phyloP scores from a whole-genome alignment of 2,329 filamentous ascomycete species.

The Fusarium temperatum region DNA sequence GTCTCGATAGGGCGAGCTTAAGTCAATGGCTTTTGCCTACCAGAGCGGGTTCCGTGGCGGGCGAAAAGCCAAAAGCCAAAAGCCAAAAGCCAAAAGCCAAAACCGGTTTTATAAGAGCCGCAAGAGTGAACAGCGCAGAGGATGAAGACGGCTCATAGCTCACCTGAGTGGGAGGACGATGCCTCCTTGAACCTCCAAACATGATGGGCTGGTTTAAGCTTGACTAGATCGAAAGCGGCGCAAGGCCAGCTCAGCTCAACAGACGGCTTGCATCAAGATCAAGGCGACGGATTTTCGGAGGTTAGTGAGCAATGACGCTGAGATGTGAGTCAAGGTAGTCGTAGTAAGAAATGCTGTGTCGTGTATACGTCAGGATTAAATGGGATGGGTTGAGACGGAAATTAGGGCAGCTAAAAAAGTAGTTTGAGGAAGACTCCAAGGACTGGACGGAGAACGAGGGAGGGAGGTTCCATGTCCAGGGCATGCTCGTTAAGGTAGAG shows the following conservation, averaged over 20 bases:
- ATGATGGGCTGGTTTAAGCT: conserved; percentile 44
- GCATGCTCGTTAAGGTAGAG: conserved; percentile 9
- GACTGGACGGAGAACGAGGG: not conserved
- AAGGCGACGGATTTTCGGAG: conserved; percentile 18
- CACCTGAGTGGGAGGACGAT: conserved; percentile 60
- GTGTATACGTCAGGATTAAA: conserved; percentile 8
- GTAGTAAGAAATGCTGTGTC: conserved; percentile 5
- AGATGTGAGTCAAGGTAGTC: conserved; percentile 14
- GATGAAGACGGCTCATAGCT: conserved; percentile 56
- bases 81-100: conserved; percentile 35
- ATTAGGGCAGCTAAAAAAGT: conserved; percentile 20
- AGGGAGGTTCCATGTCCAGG: conserved; percentile 26
- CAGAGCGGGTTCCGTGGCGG: conserved; percentile 15
- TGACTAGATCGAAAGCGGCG: conserved; percentile 33
- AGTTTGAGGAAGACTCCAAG: conserved; percentile 5
- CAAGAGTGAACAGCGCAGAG: not conserved
- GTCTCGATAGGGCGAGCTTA: not conserved
- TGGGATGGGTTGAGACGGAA: conserved; percentile 17
- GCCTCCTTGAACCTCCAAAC: conserved; percentile 62
- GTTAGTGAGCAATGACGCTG: conserved; percentile 4
- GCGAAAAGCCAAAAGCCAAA: conserved; percentile 35
- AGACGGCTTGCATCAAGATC: conserved; percentile 38
- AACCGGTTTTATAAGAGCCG: conserved; percentile 29
- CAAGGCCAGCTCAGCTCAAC: conserved; percentile 32
- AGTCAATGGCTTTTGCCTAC: conserved; percentile 4